Conservation (phyloP, 495 filamentous ascomycete species). For the Penicillium canescens region DNA sequence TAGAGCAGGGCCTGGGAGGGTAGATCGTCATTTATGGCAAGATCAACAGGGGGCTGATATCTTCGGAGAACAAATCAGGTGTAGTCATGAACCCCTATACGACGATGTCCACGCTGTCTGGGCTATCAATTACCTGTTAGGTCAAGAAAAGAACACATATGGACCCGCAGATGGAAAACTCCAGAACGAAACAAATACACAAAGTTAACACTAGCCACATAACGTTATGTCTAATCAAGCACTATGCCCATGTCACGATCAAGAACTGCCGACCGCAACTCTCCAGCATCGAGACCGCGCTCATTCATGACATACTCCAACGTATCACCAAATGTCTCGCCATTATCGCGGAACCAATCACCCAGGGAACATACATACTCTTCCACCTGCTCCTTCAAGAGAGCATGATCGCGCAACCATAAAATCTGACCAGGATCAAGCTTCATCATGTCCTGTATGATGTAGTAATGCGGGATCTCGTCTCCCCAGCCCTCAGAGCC, state of each 20-base stretch:
- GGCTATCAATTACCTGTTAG: too few relatives aligned
- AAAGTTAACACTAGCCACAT: too few relatives aligned
- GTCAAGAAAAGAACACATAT: too few relatives aligned
- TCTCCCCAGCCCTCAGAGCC: constrained; percentile 59
- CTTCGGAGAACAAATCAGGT: not conserved
- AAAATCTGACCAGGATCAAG: constrained; percentile 59
- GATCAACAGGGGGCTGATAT: not conserved
- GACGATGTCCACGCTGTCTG: too few relatives aligned
- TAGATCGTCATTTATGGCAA: not conserved
- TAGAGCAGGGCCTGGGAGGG: not conserved
- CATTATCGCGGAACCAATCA: constrained; percentile 66
- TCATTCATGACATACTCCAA: constrained; percentile 45
- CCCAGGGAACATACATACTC: constrained; percentile 49
- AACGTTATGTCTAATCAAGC: constrained; percentile 3
- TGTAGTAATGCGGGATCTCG: constrained; percentile 62
- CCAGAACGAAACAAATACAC: too few relatives aligned
- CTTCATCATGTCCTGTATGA: constrained; percentile 68
- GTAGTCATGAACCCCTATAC: not conserved
- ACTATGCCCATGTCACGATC: constrained; percentile 33
- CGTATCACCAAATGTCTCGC: constrained; percentile 59
- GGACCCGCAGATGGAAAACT: too few relatives aligned
- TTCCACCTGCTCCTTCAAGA: constrained; percentile 55
- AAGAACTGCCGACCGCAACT: constrained; percentile 29
- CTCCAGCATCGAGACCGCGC: constrained; percentile 38
- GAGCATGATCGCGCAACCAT: constrained; percentile 54